Evolutionary conservation across 495 filamentous ascomycete species (phyloP), one percentile per base, ranked within the genome.

Genomic region (Podospora fimiseda): DNA sequence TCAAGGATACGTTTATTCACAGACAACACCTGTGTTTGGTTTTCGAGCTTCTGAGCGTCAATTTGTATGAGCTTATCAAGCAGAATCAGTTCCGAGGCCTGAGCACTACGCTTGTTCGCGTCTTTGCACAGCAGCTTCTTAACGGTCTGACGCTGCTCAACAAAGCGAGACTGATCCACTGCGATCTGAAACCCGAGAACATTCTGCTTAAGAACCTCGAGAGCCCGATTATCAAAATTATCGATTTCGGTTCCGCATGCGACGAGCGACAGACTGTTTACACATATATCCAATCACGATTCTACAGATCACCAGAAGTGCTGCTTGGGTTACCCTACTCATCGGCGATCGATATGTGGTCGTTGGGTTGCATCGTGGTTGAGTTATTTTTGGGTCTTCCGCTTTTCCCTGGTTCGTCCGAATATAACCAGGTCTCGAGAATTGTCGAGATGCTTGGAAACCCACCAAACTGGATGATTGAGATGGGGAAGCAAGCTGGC

Each of bases 311-410:
- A 1, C 94, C 94, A 0, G 94, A 99, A 66, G 94, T 99, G 23
- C 69, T 99, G 23, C 78, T 97, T 23, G 94, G 94, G 5, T 68
- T 99, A 39, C 94, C 94, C 63, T 96, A 99, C 63, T 96, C 93
- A 7, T 96, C 94, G 27, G 93, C 94, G 15, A 99, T 99, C 63
- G 94, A 99, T 63, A 97, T 99, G 94, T 99, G 94, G 94, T 99
- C 94, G 9, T 74, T 99, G 41, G 94, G 94, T 22, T 99, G 94
- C 68, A 99, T 99, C 53, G 94, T 99, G 18, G 94, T 99, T 22
- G 94, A 99, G 67, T 79, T 99, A 2, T 99, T 99, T 75, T 75
- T 99, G 2, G 94, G 94, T 36, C 73, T 99, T 23, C 94, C 94
- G 22, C 69, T 99, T 3, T 99, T 99, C 73, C 93, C 94, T 3